Base-by-base conservation (phyloP, 768 basidiomycete genomes). In the Phaeotremella skinneri region DNA sequence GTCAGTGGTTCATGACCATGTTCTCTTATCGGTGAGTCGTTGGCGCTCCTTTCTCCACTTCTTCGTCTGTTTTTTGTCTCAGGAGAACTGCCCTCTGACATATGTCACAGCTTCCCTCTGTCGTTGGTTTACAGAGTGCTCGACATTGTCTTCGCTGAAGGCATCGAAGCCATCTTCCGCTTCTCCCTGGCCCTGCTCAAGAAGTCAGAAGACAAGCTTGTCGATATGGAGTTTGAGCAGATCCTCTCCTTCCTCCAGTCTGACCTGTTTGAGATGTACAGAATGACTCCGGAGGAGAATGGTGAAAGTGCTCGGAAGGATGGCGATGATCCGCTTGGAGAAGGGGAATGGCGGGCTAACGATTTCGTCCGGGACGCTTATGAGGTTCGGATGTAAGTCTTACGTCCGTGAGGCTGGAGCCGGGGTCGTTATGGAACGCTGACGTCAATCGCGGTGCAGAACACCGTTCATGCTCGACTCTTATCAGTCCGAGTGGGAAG, bases 1-100 rank as follows among this genome's bases (percentile, higher is more conserved):
- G 90, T 14, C 96, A 98, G 64, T 99, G 96, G 96, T 97, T 98
- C 78, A 81, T 99, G 73, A 98, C 96, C 0, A 79, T 99, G 75
- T 98, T 98, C 80, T 90, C 90, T 72, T 97, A 94, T 78, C 85
- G 90, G 90, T 87, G 70, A 68, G 83, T 72, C n/a, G n/a, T n/a
- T n/a, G n/a, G n/a, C n/a, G n/a, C n/a, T n/a, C n/a, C n/a, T n/a
- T n/a, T n/a, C n/a, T n/a, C n/a, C n/a, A 4, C 21, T 9, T 32
- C 30, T 6, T 25, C 9, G 6, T 37, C 32, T 41, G n/a, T 55
- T n/a, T 50, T 7, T 26, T 31, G 20, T 7, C 49, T n/a, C 1
- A 21, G 29, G 57, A 14, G 17, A 16, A 17, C 34, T n/a, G n/a
- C n/a, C n/a, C n/a, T n/a, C n/a, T n/a, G n/a, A n/a, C n/a, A n/a